A percentile compares a stretch with the other conserved stretches of the same genome.
Evolutionary conservation across 345 rosid genomes (phyloP).

Genomic region (Camelina laxa): DNA sequence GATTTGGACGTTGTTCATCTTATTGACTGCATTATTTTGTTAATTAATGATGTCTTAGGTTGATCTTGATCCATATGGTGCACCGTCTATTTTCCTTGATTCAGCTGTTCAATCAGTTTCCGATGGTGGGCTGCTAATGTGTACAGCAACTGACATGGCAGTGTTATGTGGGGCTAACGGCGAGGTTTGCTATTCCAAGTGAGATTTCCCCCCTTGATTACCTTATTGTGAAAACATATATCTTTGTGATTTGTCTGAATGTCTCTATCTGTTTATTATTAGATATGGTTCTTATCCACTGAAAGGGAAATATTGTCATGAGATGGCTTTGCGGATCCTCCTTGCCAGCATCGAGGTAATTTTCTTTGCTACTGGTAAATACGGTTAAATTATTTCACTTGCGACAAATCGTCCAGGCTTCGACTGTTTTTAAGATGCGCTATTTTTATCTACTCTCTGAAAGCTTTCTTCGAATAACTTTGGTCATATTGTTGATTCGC

Average conservation of each 20-base stretch:
- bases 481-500: constrained; percentile 39
- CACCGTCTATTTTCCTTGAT: constrained; percentile 95
- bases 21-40: not conserved
- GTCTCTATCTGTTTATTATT: constrained; percentile 37
- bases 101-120: constrained; percentile 94
- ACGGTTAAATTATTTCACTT: too few relatives aligned
- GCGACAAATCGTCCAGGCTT: too few relatives aligned
- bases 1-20: not conserved
- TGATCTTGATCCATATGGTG: constrained; percentile 99
- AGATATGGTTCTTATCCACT: constrained; percentile 96
- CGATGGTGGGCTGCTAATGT: constrained; percentile 97
- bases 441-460: not conserved
- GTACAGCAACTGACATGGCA: constrained; percentile 99
- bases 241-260: constrained; percentile 24
- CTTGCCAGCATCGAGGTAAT: constrained; percentile 94
- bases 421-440: constrained; percentile 18
- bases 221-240: constrained; percentile 19
- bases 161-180: constrained; percentile 98
- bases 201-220: constrained; percentile 48
- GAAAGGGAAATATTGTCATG: constrained; percentile 97
- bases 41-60: constrained; percentile 59
- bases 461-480: not conserved
- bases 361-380: not conserved
- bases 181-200: constrained; percentile 99
- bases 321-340: constrained; percentile 98